Conservation (phyloP, 257 asterid species). For the Ballota nigra region DNA sequence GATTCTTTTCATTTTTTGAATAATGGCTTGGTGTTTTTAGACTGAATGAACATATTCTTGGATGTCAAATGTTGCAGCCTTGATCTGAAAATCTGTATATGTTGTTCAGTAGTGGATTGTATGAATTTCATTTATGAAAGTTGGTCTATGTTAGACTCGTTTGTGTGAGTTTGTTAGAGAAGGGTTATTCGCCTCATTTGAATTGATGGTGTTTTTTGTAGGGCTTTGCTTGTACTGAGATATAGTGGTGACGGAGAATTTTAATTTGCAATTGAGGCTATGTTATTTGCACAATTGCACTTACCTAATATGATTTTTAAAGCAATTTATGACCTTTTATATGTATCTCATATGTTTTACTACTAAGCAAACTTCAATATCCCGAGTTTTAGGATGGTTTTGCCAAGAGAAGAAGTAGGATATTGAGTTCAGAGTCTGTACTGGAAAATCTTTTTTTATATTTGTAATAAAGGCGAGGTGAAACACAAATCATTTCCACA, state of each 20-base stretch:
- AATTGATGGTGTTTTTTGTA: not conserved
- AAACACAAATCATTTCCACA: not conserved
- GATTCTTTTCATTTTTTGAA: slow-evolving; percentile 16
- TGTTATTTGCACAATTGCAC: not conserved
- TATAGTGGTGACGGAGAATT: not conserved
- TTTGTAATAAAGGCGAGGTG: not conserved
- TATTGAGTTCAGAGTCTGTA: not conserved
- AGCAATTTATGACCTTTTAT: not conserved
- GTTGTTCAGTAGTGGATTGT: not conserved
- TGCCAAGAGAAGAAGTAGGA: not conserved
- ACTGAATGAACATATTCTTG: not conserved
- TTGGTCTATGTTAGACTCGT: not conserved
- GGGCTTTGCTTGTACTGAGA: not conserved
- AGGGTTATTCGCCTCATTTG: not conserved
- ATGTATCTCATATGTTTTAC: not conserved
- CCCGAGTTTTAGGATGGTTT: not conserved
- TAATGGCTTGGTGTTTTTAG: not conserved
- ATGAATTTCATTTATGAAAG: not conserved
- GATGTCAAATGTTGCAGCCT: not conserved
- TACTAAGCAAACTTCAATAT: not conserved
- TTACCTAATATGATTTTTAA: not conserved
- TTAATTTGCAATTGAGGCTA: not conserved
- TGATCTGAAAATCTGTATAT: slow-evolving; percentile 2
- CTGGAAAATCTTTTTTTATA: not conserved
- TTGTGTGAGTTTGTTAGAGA: not conserved